phyloP scores from a whole-genome alignment of 306 rosid genomes.

The Hippophae tibetana region DNA sequence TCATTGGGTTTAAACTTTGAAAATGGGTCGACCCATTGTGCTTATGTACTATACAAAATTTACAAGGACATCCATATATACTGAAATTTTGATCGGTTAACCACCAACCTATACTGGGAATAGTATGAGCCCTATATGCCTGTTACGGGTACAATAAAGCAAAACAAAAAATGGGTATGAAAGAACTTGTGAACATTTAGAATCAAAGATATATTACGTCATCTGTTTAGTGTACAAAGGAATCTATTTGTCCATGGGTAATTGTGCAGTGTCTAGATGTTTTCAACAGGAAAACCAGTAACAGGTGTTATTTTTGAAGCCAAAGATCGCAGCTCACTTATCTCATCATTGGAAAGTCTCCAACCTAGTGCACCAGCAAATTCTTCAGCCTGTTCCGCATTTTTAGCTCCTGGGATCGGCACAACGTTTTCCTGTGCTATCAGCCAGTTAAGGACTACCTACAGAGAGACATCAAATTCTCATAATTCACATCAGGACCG shows the following conservation, averaged over 20 bases:
- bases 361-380: slow-evolving; percentile 80
- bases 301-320: slow-evolving; percentile 57
- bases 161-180: too few relatives aligned
- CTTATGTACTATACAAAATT: too few relatives aligned
- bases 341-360: slow-evolving; percentile 58
- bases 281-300: slow-evolving; percentile 78
- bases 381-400: slow-evolving; percentile 69
- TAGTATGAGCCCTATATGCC: too few relatives aligned
- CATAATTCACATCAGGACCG: slow-evolving; percentile 2
- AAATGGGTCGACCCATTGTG: too few relatives aligned
- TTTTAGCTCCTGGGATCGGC: slow-evolving; percentile 96
- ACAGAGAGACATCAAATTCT: slow-evolving; percentile 6
- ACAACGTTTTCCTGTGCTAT: slow-evolving; percentile 75
- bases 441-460: slow-evolving; percentile 85
- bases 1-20: too few relatives aligned
- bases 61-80: too few relatives aligned
- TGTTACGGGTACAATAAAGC: too few relatives aligned
- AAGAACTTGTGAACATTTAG: too few relatives aligned
- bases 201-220: too few relatives aligned
- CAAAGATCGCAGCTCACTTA: slow-evolving; percentile 54
- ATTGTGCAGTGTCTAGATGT: slow-evolving; percentile 23
- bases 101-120: too few relatives aligned
- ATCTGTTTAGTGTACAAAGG: neutral
- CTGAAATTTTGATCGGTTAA: too few relatives aligned
- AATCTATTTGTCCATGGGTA: neutral